Evolutionary conservation across 2,329 filamentous ascomycete species (phyloP).

Genomic region (Tolypocladium album): DNA sequence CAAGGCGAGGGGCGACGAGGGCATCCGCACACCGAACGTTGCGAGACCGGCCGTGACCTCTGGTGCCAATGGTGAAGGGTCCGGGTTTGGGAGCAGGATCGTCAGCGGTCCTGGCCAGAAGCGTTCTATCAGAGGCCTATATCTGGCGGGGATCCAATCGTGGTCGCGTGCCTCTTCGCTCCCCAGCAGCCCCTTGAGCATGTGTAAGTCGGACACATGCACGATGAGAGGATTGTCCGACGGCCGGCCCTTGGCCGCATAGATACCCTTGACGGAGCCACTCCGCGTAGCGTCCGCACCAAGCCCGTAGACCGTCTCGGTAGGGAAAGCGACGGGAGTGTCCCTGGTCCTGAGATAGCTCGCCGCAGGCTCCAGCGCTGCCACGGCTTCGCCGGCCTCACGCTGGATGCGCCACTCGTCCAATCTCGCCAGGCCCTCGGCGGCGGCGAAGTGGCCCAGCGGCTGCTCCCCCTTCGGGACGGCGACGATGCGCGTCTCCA

Average conservation of each 20-base stretch:
- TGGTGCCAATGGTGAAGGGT: conserved; percentile 62
- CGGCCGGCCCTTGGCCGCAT: conserved; percentile 78
- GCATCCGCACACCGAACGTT: conserved; percentile 88
- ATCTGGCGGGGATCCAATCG: conserved; percentile 58
- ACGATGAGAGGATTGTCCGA: conserved; percentile 94
- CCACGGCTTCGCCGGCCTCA: conserved; percentile 18
- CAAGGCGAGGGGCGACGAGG: conserved; percentile 71
- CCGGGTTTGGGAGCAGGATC: conserved; percentile 71
- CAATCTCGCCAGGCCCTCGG: conserved; percentile 19
- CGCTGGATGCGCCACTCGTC: conserved; percentile 30
- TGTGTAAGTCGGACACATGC: conserved; percentile 72
- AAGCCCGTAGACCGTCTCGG: conserved; percentile 93
- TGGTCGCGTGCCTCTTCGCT: conserved; percentile 11
- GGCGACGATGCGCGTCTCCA: conserved; percentile 29
- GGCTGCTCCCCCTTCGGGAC: conserved; percentile 17
- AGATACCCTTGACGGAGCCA: conserved; percentile 80
- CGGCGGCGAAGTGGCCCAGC: conserved; percentile 23
- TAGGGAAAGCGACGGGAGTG: conserved; percentile 85
- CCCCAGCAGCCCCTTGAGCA: conserved; percentile 55
- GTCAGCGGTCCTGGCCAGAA: conserved; percentile 97
- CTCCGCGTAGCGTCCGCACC: conserved; percentile 91
- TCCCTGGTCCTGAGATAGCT: conserved; percentile 52
- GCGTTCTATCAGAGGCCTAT: conserved; percentile 61
- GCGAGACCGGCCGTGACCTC: conserved; percentile 80
- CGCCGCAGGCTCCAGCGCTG: conserved; percentile 52